phyloP scores from a whole-genome alignment of 805 yeast species.

The Wickerhamomyces kurtzmanii region DNA sequence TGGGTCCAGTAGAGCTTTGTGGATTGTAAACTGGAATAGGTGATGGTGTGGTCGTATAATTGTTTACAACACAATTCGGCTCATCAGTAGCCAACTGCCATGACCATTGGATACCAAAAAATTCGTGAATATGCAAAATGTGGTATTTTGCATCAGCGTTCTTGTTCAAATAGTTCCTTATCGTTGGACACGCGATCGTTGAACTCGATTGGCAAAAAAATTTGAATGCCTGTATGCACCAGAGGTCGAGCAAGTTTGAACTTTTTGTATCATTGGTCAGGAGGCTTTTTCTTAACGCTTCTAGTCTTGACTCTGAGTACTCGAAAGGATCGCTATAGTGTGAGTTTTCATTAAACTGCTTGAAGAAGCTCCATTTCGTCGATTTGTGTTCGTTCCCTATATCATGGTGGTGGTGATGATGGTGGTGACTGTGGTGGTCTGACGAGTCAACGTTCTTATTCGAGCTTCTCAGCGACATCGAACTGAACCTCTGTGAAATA shows the following conservation, averaged over 20 bases:
- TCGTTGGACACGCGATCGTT: constrained; percentile 4
- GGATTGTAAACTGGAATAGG: constrained; percentile 6
- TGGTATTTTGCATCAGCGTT: constrained; percentile 8
- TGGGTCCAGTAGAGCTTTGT: constrained; percentile 9
- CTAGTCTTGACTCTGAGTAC: constrained; percentile 9
- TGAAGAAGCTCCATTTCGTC: constrained; percentile 10
- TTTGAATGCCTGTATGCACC: constrained; percentile 14
- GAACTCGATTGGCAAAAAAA: constrained; percentile 11
- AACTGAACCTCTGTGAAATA: too few relatives aligned
- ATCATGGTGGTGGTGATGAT: too few relatives aligned
- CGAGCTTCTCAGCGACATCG: too few relatives aligned
- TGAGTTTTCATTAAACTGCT: constrained; percentile 5
- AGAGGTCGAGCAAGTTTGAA: constrained; percentile 8
- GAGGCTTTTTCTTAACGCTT: constrained; percentile 4
- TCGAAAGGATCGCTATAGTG: constrained; percentile 8
- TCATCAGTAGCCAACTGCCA: constrained; percentile 18
- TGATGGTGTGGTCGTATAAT: constrained; percentile 9
- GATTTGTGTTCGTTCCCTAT: too few relatives aligned
- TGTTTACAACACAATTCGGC: constrained; percentile 9
- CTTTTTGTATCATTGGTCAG: constrained; percentile 2
- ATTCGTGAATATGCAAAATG: constrained; percentile 6
- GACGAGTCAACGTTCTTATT: too few relatives aligned
- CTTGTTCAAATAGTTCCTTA: constrained; percentile 12
- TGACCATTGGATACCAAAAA: constrained; percentile 11
- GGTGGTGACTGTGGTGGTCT: too few relatives aligned